phyloP scores from a whole-genome alignment of 2,329 filamentous ascomycete genomes.

The Aaosphaeria pasadenensis region DNA sequence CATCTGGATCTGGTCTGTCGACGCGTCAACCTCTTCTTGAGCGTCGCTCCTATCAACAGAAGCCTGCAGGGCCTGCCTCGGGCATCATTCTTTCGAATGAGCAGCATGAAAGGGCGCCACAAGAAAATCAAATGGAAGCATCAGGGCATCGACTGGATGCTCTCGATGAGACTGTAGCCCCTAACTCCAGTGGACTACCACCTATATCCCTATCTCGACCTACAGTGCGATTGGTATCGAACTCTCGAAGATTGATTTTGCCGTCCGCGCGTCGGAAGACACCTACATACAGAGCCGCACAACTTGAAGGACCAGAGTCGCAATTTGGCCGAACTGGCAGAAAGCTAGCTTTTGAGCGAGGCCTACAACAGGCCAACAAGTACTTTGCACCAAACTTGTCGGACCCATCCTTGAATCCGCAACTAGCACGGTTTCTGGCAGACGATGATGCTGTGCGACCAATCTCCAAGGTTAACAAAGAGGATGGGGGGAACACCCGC shows the following conservation, averaged over 20 bases:
- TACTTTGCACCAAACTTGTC: conserved; percentile 13
- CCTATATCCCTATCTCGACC: neutral
- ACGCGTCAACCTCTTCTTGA: conserved; percentile 15
- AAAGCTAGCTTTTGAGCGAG: conserved; percentile 36
- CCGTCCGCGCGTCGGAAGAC: neutral
- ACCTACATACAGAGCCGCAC: conserved; percentile 31
- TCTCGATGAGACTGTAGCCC: neutral
- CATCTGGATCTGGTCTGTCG: neutral
- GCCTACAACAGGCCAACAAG: conserved; percentile 26
- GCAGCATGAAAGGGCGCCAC: neutral
- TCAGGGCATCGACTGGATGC: too few species aligned
- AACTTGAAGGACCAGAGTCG: conserved; percentile 44
- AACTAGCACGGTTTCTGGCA: conserved; percentile 31
- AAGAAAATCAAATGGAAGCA: too few species aligned
- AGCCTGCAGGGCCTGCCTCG: neutral
- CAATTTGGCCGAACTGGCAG: conserved; percentile 34
- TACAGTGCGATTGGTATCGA: neutral
- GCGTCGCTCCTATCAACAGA: conserved; percentile 17
- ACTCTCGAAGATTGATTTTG: neutral
- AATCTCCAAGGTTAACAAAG: neutral
- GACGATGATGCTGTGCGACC: conserved; percentile 23
- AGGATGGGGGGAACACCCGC: neutral
- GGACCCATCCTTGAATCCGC: conserved; percentile 20
- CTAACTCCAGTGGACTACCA: neutral
- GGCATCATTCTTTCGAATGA: neutral